Conservation (phyloP, 2,329 filamentous ascomycete genomes). For the Fusarium equiseti region DNA sequence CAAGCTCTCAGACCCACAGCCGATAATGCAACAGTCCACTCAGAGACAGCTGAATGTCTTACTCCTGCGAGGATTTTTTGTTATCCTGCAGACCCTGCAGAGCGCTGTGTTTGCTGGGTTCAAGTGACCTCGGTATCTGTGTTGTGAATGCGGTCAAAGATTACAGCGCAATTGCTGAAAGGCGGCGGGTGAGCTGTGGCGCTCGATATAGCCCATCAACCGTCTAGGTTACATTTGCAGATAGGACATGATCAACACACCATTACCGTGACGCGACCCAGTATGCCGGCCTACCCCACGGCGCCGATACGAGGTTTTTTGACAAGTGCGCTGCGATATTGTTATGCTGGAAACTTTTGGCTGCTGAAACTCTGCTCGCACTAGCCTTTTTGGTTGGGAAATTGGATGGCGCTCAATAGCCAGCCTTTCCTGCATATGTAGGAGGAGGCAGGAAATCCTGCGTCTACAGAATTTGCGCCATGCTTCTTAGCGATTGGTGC, state of each 20-base stretch:
- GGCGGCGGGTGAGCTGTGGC: constrained; percentile 30
- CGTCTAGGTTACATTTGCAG: constrained; percentile 35
- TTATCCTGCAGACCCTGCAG: constrained; percentile 23
- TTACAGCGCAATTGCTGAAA: constrained; percentile 24
- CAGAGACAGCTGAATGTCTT: constrained; percentile 14
- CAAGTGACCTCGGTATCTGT: constrained; percentile 21
- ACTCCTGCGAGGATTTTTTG: constrained; percentile 31
- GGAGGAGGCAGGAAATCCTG: not conserved
- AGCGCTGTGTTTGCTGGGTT: constrained; percentile 14
- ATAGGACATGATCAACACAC: constrained; percentile 31
- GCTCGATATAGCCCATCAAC: constrained; percentile 28
- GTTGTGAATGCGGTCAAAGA: constrained; percentile 13
- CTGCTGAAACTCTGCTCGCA: constrained; percentile 16
- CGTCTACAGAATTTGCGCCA: constrained; percentile 15
- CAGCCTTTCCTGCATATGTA: constrained; percentile 22
- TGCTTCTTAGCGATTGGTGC: constrained; percentile 21
- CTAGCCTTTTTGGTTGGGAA: constrained; percentile 20
- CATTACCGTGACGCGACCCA: constrained; percentile 28
- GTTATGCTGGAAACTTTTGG: constrained; percentile 20
- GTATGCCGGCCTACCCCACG: constrained; percentile 30
- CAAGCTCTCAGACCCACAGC: constrained; percentile 21
- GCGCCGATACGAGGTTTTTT: constrained; percentile 37
- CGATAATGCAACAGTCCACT: constrained; percentile 28
- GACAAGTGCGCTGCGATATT: constrained; percentile 10
- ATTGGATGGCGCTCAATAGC: constrained; percentile 23